A percentile compares a stretch with the other conserved stretches of the same genome.
These are phyloP conservation scores for Amauroascus niger DNA, from an alignment of 2,329 filamentous ascomycete species.

Conservation along the genomic window DNA sequence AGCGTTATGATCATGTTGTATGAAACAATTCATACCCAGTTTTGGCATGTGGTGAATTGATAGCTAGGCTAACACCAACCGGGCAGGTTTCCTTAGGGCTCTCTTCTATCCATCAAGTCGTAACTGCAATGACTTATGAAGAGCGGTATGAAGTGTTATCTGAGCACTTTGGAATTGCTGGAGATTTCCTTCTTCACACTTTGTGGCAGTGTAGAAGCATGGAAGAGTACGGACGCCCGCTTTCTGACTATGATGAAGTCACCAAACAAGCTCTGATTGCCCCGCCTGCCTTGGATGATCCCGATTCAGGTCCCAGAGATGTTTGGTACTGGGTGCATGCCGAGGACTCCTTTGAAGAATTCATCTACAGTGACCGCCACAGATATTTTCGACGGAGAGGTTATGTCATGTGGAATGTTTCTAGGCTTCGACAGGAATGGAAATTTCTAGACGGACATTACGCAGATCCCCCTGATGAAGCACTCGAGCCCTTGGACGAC, in stretches of 20 bases:
- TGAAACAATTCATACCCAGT: background rate
- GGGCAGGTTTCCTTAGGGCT: constrained; percentile 12
- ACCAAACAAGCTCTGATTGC: background rate
- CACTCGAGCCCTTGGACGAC: background rate
- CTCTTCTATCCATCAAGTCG: background rate
- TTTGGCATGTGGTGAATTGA: background rate
- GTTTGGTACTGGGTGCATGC: constrained; percentile 11
- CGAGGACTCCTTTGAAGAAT: background rate
- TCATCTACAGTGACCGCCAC: background rate
- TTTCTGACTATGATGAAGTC: constrained; percentile 7
- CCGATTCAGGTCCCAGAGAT: constrained; percentile 11
- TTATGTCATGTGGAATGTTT: constrained; percentile 16
- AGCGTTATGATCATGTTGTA: background rate
- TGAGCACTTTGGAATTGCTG: background rate
- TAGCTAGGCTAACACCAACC: background rate
- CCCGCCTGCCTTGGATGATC: background rate
- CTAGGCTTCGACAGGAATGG: constrained; percentile 13
- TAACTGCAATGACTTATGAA: constrained; percentile 11
- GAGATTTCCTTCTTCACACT: background rate
- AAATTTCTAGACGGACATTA: background rate
- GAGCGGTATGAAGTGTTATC: constrained; percentile 4
- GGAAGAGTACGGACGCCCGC: background rate
- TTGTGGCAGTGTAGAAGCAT: background rate
- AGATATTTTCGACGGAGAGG: constrained; percentile 3
- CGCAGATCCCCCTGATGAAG: background rate